Evolutionary conservation across 768 basidiomycete genomes (phyloP).

Genomic region (Daedaleopsis nitida): DNA sequence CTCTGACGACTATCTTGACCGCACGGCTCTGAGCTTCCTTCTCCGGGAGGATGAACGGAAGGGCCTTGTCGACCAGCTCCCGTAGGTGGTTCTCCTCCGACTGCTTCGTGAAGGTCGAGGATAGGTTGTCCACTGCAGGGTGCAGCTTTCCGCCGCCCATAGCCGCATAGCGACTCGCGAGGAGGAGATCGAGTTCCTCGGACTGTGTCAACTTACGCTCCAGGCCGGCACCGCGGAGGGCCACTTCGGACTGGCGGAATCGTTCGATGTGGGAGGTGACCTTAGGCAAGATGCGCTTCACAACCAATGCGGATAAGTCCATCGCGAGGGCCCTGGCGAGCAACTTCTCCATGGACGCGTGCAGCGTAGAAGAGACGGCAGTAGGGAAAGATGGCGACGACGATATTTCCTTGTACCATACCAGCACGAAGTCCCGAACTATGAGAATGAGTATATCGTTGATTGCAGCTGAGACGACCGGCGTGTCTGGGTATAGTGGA

Average conservation of each 20-base stretch:
- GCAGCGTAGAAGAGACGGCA: constrained; percentile 76
- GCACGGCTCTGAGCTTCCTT: constrained; percentile 72
- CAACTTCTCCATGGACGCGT: constrained; percentile 62
- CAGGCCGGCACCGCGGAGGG: constrained; percentile 78
- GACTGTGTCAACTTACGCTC: constrained; percentile 86
- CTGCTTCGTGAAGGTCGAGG: constrained; percentile 86
- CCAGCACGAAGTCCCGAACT: constrained; percentile 83
- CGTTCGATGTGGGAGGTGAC: constrained; percentile 88
- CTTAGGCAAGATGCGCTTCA: constrained; percentile 85
- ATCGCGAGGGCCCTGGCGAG: constrained; percentile 56
- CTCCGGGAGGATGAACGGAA: constrained; percentile 76
- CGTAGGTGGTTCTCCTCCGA: constrained; percentile 87
- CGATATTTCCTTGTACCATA: constrained; percentile 89
- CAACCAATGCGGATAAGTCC: constrained; percentile 76
- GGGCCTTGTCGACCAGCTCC: constrained; percentile 64
- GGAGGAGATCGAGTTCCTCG: constrained; percentile 83
- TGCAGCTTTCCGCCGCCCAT: constrained; percentile 71
- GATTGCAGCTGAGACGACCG: constrained; percentile 66
- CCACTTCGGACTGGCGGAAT: constrained; percentile 87
- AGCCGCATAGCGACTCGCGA: constrained; percentile 80
- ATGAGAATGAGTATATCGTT: constrained; percentile 83
- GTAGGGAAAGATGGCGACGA: constrained; percentile 86
- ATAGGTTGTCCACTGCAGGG: constrained; percentile 84
- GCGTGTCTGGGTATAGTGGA: constrained; percentile 64
- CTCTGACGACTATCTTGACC: constrained; percentile 73